A percentile compares a stretch with the other conserved stretches of the same genome.
phyloP scores from a whole-genome alignment of 164 flowering plant species.

The Umbellularia californica region DNA sequence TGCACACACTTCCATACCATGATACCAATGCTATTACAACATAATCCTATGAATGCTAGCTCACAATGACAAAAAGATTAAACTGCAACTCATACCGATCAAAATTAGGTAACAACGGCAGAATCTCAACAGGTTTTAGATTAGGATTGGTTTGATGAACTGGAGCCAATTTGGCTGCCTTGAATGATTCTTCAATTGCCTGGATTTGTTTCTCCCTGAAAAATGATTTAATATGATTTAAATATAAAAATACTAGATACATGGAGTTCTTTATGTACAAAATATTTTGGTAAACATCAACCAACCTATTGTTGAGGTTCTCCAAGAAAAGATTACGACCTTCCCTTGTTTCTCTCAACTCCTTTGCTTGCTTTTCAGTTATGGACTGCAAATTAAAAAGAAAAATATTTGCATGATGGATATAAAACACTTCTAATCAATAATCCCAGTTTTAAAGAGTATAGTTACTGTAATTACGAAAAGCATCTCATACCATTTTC shows the following conservation, averaged over 20 bases:
- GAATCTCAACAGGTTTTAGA: constrained; percentile 66
- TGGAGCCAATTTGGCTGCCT: constrained; percentile 73
- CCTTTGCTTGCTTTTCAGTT: constrained; percentile 95
- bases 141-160: constrained; percentile 70
- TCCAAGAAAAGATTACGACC: constrained; percentile 60
- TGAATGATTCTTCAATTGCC: constrained; percentile 81
- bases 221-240: constrained; percentile 5
- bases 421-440: not conserved
- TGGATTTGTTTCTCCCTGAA: constrained; percentile 83
- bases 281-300: constrained; percentile 9
- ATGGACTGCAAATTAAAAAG: constrained; percentile 53
- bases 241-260: not conserved
- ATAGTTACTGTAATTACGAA: not conserved
- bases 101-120: constrained; percentile 85
- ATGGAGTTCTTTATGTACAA: not conserved
- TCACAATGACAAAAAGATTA: not conserved
- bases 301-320: constrained; percentile 60
- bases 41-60: not conserved
- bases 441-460: not conserved
- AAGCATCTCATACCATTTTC: constrained; percentile 51
- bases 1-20: not conserved
- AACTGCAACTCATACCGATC: constrained; percentile 50
- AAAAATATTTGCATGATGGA: not conserved
- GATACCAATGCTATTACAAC: not conserved
- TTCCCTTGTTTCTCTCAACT: constrained; percentile 71